Evolutionary conservation across 140 eudicot genomes (phyloP), one percentile per base, ranked within the genome.

Genomic region (Ambrosia hybrid): DNA sequence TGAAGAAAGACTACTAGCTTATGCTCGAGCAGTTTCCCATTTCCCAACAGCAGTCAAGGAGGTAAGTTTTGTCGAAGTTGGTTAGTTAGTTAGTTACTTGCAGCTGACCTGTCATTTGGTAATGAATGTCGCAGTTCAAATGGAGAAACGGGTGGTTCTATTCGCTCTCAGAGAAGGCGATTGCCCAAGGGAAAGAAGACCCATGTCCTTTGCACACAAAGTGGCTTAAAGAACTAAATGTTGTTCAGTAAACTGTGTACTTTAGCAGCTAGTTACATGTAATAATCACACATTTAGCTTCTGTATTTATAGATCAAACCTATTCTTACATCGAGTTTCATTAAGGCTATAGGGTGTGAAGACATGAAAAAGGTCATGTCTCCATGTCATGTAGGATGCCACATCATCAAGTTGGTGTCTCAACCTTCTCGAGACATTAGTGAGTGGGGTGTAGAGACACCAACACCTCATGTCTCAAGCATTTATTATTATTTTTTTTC

Each of bases 121-220:
- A 30, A 34, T 34, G 15, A 9, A 79, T 67, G 26, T 72, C 62
- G 87, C 96, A 94, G 99, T 94, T 94, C 62, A 90, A 88, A 67
- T 94, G 99, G 99, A 90, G 99, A 74, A 94, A 90, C 48, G 99
- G 99, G 9, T 90, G 97, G 97, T 94, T 94, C 87, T 90, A 90
- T 85, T 90, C 96, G 36, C 88, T 94, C 3, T 84, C 99, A 0
- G 83, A 88, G 85, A 90, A 94, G 80, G 97, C 99, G 34, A 76
- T 84, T 26, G 86, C 90, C 1, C 79, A 78, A 77, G 97, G 97
- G 73, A 94, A 90, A 85, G 92, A 82, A 63, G 97, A 94, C 66
- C 99, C 97, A 0, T 90, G 99, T 60, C 99, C 97, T 51, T 80
- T 90, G 56, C 99, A 94, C 79, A 94, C 99, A 33, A 64, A 86